These are phyloP conservation scores for Evernia prunastri DNA, from an alignment of 495 filamentous ascomycete species.

Conservation along the genomic window DNA sequence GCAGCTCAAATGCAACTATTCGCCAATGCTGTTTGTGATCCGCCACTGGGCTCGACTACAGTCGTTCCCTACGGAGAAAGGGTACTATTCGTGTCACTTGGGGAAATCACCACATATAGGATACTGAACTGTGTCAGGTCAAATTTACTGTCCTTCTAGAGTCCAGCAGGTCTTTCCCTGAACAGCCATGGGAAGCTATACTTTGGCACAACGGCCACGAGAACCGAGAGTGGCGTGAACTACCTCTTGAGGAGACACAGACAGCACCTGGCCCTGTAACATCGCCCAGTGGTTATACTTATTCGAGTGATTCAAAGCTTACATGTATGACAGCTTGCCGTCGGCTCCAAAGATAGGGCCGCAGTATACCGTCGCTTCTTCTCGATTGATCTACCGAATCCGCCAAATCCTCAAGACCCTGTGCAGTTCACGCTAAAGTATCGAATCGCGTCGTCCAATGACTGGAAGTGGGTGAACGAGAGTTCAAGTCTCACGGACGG, in stretches of 20 bases:
- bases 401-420: constrained; percentile 32
- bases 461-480: constrained; percentile 74
- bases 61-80: constrained; percentile 39
- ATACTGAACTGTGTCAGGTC: constrained; percentile 33
- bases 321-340: constrained; percentile 35
- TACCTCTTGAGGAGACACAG: constrained; percentile 31
- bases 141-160: constrained; percentile 68
- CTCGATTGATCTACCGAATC: constrained; percentile 29
- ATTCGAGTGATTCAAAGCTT: constrained; percentile 35
- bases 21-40: constrained; percentile 50
- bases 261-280: constrained; percentile 35
- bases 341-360: constrained; percentile 18
- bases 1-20: constrained; percentile 46
- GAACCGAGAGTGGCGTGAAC: constrained; percentile 34
- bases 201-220: constrained; percentile 65
- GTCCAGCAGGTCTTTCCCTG: constrained; percentile 46
- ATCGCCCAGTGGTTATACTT: constrained; percentile 23
- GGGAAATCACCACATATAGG: neutral
- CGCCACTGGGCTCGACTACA: constrained; percentile 65
- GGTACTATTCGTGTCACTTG: constrained; percentile 17
- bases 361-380: constrained; percentile 36
- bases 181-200: constrained; percentile 62
- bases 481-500: constrained; percentile 56
- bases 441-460: constrained; percentile 44
- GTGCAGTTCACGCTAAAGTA: constrained; percentile 72